Evolutionary conservation across 164 flowering plant species (phyloP).

Genomic region (Berberis vulgaris): DNA sequence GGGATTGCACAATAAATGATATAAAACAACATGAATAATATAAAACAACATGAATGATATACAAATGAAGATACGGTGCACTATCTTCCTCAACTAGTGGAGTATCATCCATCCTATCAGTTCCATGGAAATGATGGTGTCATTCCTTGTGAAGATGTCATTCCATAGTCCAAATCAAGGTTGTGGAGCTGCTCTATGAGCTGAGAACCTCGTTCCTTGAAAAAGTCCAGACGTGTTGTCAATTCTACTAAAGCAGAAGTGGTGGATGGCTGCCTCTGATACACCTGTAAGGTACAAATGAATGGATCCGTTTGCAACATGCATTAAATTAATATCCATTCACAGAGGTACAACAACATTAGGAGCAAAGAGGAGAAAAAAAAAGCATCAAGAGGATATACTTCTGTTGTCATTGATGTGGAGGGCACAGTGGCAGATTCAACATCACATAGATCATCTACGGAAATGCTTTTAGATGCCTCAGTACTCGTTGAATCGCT

Average conservation of each 20-base stretch:
- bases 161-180: constrained; percentile 68
- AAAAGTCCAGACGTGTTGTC: constrained; percentile 92
- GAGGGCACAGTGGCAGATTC: constrained; percentile 65
- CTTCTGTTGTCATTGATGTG: constrained; percentile 60
- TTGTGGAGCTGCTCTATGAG: constrained; percentile 96
- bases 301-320: background rate
- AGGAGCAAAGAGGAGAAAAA: background rate
- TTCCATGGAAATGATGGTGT: constrained; percentile 74
- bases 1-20: too few species aligned
- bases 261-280: constrained; percentile 52
- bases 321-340: background rate
- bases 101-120: background rate
- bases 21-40: background rate
- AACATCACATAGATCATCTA: constrained; percentile 58
- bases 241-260: constrained; percentile 83
- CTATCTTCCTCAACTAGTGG: background rate
- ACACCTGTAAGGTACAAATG: constrained; percentile 27
- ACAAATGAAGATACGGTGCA: background rate
- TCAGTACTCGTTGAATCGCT: constrained; percentile 69
- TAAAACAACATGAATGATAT: background rate
- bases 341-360: background rate
- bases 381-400: constrained; percentile 10
- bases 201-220: constrained; percentile 94
- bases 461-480: constrained; percentile 57
- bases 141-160: constrained; percentile 58